Evolutionary conservation across 768 basidiomycete species (phyloP).

Genomic region (Leucogyrophana mollusca): DNA sequence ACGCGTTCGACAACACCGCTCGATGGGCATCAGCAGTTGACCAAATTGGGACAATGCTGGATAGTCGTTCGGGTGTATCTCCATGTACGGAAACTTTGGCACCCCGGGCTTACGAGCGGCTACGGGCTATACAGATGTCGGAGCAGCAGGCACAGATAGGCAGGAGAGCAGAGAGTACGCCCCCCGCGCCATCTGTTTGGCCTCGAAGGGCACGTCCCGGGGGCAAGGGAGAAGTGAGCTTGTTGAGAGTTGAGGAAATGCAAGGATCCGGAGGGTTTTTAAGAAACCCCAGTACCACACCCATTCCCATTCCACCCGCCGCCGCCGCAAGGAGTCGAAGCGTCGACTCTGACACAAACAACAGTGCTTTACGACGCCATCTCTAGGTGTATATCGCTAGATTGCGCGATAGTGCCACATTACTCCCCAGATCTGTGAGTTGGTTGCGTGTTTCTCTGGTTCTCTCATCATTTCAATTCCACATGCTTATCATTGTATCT

Average conservation of each 20-base stretch:
- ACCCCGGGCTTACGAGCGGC: slow-evolving; percentile 6
- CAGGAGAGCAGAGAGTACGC: slow-evolving; percentile 30
- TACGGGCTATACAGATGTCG: slow-evolving; percentile 22
- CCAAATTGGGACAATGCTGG: neutral
- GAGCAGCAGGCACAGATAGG: neutral
- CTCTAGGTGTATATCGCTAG: slow-evolving; percentile 9
- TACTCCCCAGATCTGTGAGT: slow-evolving; percentile 17
- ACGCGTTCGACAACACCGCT: slow-evolving; percentile 24
- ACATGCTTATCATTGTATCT: slow-evolving; percentile 15
- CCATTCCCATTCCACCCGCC: slow-evolving; percentile 19
- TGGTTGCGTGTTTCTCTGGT: slow-evolving; percentile 5
- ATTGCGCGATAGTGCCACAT: neutral
- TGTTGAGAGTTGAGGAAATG: slow-evolving; percentile 8
- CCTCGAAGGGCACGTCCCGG: slow-evolving; percentile 9
- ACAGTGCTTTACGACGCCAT: slow-evolving; percentile 8
- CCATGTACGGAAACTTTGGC: neutral
- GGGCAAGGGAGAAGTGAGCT: slow-evolving; percentile 10
- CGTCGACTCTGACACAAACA: slow-evolving; percentile 19
- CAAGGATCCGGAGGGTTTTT: slow-evolving; percentile 19
- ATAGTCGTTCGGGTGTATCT: neutral
- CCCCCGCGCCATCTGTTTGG: slow-evolving; percentile 25
- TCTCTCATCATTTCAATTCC: slow-evolving; percentile 1
- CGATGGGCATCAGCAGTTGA: slow-evolving; percentile 22
- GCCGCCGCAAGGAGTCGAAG: slow-evolving; percentile 25
- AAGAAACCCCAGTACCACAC: slow-evolving; percentile 23